Evolutionary conservation across 2,329 filamentous ascomycete genomes (phyloP).

Genomic region (Penicillium crustosum): DNA sequence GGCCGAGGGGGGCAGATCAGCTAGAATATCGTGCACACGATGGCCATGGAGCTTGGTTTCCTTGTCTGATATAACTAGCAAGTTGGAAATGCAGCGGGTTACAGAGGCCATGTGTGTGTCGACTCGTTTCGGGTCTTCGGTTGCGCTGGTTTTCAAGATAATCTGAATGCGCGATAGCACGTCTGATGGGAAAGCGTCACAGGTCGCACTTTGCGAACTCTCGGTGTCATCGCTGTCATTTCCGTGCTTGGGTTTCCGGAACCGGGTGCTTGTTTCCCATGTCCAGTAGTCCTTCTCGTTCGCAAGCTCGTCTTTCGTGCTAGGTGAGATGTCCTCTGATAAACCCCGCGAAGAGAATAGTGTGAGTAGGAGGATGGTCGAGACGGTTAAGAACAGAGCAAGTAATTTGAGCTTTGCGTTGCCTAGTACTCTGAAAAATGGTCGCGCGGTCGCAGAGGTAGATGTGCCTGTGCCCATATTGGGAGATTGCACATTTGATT

Average conservation of each 20-base stretch:
- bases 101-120: constrained; percentile 50
- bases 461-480: neutral
- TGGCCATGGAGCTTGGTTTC: constrained; percentile 49
- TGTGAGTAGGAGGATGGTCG: constrained; percentile 5
- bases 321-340: neutral
- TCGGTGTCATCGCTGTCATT: neutral
- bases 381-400: neutral
- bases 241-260: constrained; percentile 3
- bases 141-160: constrained; percentile 52
- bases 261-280: constrained; percentile 25
- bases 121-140: constrained; percentile 43
- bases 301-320: neutral
- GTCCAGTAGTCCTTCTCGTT: constrained; percentile 20
- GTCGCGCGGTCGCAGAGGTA: neutral
- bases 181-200: constrained; percentile 34
- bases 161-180: constrained; percentile 47
- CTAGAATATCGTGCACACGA: constrained; percentile 48
- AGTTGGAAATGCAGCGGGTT: constrained; percentile 16
- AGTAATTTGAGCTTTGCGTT: constrained; percentile 10
- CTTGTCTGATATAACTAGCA: constrained; percentile 36
- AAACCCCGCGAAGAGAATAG: neutral
- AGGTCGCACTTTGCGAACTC: constrained; percentile 4
- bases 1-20: constrained; percentile 47
- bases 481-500: neutral
- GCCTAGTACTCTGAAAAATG: neutral